Evolutionary conservation across 352 stramenopile genomes (phyloP).

Genomic region (Phytophthora aleatoria): DNA sequence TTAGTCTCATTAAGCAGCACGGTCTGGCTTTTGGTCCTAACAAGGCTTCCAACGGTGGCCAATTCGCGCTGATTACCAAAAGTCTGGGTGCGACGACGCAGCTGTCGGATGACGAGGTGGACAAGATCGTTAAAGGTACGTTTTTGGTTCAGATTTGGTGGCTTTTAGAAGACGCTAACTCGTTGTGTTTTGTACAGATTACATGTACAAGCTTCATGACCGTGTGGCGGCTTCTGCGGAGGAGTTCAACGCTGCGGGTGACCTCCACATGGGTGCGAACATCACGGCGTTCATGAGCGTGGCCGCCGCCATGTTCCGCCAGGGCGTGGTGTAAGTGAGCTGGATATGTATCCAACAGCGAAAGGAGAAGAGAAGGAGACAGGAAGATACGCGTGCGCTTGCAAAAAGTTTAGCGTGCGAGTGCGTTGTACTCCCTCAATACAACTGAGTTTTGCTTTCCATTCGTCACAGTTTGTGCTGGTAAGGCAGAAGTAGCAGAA

Average conservation of each 20-base stretch:
- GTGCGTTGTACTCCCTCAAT: slow-evolving; percentile 29
- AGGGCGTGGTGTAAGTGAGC: slow-evolving; percentile 93
- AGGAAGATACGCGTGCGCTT: slow-evolving; percentile 4
- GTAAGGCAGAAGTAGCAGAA: no score
- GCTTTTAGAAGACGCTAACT: slow-evolving; percentile 9
- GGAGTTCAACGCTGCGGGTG: slow-evolving; percentile 78
- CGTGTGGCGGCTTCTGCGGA: slow-evolving; percentile 67
- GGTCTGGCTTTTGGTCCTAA: slow-evolving; percentile 83
- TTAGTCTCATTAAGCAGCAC: slow-evolving; percentile 84
- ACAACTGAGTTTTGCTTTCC: slow-evolving; percentile 26
- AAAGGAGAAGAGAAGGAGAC: slow-evolving; percentile 2
- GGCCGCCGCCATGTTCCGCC: slow-evolving; percentile 96
- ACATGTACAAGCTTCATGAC: slow-evolving; percentile 81
- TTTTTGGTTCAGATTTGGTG: not conserved
- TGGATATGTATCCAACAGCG: not conserved
- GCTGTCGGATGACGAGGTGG: slow-evolving; percentile 64
- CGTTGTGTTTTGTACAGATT: slow-evolving; percentile 48
- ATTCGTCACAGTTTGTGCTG: not conserved
- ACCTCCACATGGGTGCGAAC: slow-evolving; percentile 92
- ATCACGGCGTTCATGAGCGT: slow-evolving; percentile 98
- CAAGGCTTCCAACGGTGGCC: slow-evolving; percentile 86
- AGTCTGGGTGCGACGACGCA: slow-evolving; percentile 54
- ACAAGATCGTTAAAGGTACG: slow-evolving; percentile 76
- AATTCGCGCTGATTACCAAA: slow-evolving; percentile 73
- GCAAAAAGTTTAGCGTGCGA: slow-evolving; percentile 3